phyloP scores from a whole-genome alignment of 257 asterid species.

The Solanum dulcamara region DNA sequence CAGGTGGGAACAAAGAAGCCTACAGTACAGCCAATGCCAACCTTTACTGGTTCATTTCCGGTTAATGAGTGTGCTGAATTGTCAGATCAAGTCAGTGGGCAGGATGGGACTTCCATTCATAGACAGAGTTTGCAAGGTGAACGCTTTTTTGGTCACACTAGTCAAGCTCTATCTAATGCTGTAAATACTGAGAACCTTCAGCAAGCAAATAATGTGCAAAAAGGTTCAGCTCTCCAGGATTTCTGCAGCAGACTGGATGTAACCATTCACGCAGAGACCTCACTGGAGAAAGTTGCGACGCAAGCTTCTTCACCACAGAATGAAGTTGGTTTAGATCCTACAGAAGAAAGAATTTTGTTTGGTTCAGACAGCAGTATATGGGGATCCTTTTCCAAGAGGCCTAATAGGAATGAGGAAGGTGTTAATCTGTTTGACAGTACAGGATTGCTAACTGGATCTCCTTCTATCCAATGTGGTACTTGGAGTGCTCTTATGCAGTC shows the following conservation, averaged over 20 bases:
- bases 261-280: constrained; percentile 22
- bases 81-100: constrained; percentile 35
- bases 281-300: constrained; percentile 24
- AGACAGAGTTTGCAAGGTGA: constrained; percentile 45
- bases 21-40: constrained; percentile 31
- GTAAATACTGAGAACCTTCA: constrained; percentile 29
- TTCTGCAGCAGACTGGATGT: constrained; percentile 29
- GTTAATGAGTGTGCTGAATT: constrained; percentile 31
- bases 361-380: constrained; percentile 84
- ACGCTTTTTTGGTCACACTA: constrained; percentile 26
- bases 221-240: constrained; percentile 29
- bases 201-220: constrained; percentile 35
- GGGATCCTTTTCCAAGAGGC: constrained; percentile 61
- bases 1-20: constrained; percentile 38
- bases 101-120: constrained; percentile 28
- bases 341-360: constrained; percentile 81
- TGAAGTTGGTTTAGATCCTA: constrained; percentile 69
- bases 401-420: constrained; percentile 41
- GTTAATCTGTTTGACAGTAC: constrained; percentile 38
- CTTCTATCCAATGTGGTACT: constrained; percentile 57
- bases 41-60: constrained; percentile 32
- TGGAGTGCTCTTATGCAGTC: constrained; percentile 96
- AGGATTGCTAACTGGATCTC: constrained; percentile 30
- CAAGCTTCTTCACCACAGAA: constrained; percentile 30
- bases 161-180: constrained; percentile 27